These are phyloP conservation scores for Anacardium occidentale DNA, from an alignment of 345 rosid genomes.

Conservation along the genomic window DNA sequence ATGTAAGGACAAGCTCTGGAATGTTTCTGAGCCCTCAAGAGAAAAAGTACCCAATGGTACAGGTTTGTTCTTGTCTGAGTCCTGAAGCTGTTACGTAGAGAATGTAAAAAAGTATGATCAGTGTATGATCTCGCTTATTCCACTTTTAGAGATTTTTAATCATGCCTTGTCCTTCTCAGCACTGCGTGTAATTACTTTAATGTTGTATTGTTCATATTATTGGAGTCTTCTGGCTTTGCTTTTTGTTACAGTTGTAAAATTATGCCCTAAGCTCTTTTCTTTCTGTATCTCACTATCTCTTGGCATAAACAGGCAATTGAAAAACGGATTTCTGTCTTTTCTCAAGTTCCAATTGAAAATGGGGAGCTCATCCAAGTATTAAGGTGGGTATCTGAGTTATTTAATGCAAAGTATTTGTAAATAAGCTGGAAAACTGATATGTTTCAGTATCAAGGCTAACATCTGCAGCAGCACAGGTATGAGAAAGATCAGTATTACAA, in stretches of 20 bases:
- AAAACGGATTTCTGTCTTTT: slow-evolving; percentile 82
- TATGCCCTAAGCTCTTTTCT: not conserved
- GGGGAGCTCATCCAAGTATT: slow-evolving; percentile 95
- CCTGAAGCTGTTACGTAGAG: not conserved
- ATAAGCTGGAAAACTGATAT: slow-evolving; percentile 33
- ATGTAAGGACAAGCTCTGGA: slow-evolving; percentile 95
- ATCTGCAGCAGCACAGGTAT: slow-evolving; percentile 87
- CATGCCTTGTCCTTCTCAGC: not conserved
- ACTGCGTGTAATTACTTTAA: not conserved
- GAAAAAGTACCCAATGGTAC: slow-evolving; percentile 73
- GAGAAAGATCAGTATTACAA: slow-evolving; percentile 80
- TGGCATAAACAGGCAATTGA: slow-evolving; percentile 69
- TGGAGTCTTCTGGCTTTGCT: not conserved
- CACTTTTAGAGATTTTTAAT: not conserved
- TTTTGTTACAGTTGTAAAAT: not conserved
- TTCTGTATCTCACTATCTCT: not conserved
- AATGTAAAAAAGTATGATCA: not conserved
- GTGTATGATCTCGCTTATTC: not conserved
- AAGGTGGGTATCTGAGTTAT: slow-evolving; percentile 51
- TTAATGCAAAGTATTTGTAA: slow-evolving; percentile 17
- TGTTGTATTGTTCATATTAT: not conserved
- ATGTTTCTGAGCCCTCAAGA: slow-evolving; percentile 79
- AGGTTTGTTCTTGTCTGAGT: slow-evolving; percentile 42
- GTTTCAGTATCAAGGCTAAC: slow-evolving; percentile 50
- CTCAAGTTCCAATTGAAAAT: slow-evolving; percentile 89